Conservation (phyloP, 2,329 filamentous ascomycete genomes). For the Exophiala spinifera region DNA sequence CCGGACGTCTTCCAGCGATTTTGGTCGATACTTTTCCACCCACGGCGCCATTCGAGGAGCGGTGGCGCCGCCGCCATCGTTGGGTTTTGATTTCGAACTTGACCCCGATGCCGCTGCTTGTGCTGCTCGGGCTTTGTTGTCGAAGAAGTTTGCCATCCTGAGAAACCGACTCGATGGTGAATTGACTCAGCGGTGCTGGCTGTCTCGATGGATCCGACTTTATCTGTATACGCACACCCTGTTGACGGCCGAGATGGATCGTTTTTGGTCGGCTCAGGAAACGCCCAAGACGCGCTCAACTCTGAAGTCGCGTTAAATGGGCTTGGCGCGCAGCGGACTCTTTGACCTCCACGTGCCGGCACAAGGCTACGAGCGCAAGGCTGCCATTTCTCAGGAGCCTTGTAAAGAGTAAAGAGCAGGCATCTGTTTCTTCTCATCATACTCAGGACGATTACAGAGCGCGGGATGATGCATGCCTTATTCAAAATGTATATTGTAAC, state of each 20-base stretch:
- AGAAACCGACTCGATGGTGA: not conserved
- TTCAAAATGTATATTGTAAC: not conserved
- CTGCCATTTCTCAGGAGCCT: not conserved
- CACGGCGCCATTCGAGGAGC: constrained; percentile 75
- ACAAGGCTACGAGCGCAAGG: not conserved
- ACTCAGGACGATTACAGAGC: not conserved
- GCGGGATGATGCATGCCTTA: not conserved
- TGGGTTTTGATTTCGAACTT: constrained; percentile 62
- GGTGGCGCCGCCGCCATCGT: constrained; percentile 53
- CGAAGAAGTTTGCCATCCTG: constrained; percentile 87
- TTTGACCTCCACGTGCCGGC: too few species aligned
- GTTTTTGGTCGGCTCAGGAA: too few species aligned
- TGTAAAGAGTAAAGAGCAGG: too few species aligned
- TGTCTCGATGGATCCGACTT: too few species aligned
- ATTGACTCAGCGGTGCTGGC: too few species aligned
- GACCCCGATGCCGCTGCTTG: constrained; percentile 57
- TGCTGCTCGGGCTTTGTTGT: constrained; percentile 79
- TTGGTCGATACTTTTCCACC: constrained; percentile 90
- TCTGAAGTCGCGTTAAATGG: constrained; percentile 11
- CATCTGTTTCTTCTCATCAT: not conserved
- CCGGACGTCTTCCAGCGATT: constrained; percentile 88
- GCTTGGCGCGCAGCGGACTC: constrained; percentile 6
- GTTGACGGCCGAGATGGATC: too few species aligned
- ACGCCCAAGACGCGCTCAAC: not conserved
- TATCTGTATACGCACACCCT: too few species aligned